These are phyloP conservation scores for Lophiostoma macrostomum DNA, from an alignment of 495 filamentous ascomycete species.

Conservation along the genomic window DNA sequence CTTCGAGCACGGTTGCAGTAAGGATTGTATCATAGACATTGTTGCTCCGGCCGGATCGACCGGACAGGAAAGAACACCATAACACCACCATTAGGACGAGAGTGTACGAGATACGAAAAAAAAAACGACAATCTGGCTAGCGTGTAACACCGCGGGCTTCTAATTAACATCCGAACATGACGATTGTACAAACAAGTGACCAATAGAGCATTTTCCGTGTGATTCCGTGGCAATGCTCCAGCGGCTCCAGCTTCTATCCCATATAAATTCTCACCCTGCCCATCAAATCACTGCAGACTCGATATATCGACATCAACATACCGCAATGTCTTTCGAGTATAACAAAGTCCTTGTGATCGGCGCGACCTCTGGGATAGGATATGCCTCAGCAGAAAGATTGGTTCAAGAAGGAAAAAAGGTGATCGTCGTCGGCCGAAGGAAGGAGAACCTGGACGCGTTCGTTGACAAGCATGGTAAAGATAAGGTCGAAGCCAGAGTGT, in stretches of 20 bases:
- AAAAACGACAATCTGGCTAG: no score
- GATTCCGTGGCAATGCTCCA: conserved; percentile 13
- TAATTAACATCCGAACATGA: no score
- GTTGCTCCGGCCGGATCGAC: no score
- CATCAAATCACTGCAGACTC: not conserved
- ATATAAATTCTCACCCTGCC: conserved; percentile 9
- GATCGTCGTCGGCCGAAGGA: conserved; percentile 61
- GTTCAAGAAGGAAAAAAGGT: conserved; percentile 59
- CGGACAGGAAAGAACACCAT: no score
- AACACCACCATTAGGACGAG: no score
- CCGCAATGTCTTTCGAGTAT: conserved; percentile 54
- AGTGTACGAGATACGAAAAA: no score
- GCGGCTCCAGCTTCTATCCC: conserved; percentile 7
- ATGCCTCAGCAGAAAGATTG: conserved; percentile 60
- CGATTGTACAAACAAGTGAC: not conserved
- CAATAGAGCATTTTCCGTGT: not conserved
- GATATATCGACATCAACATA: not conserved
- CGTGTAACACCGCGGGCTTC: no score
- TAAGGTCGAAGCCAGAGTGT: conserved; percentile 51
- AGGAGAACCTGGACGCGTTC: conserved; percentile 63
- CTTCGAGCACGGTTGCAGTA: no score
- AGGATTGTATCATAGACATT: no score
- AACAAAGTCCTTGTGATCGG: conserved; percentile 69
- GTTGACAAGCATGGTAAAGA: conserved; percentile 56
- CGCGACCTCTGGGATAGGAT: conserved; percentile 69